phyloP scores from a whole-genome alignment of 73 alveolate species.

The Uronychia binucleata region DNA sequence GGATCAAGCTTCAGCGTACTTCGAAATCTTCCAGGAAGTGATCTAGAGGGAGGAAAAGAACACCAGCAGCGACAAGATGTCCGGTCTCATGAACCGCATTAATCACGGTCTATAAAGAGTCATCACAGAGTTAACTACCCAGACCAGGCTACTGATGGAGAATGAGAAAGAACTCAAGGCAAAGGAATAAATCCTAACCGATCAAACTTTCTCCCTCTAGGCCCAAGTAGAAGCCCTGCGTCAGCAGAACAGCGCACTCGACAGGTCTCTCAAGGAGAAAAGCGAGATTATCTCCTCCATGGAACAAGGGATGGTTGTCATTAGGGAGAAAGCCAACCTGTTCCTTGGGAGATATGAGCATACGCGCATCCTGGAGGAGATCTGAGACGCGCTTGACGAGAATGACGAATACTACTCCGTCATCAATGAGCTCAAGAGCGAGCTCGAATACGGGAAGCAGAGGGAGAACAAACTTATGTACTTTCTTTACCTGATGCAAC shows the following conservation, averaged over 20 bases:
- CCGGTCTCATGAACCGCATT: not conserved
- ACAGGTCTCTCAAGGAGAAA: not conserved
- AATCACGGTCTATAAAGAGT: not conserved
- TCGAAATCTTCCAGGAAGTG: not conserved
- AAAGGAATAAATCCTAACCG: not conserved
- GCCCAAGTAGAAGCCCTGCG: not conserved
- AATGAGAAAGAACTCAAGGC: not conserved
- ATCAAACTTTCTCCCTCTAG: not conserved
- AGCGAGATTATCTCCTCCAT: not conserved
- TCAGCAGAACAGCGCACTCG: not conserved
- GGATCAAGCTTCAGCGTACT: not conserved
- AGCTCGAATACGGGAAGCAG: conserved; percentile 60
- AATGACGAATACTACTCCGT: conserved; percentile 45
- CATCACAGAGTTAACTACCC: not conserved
- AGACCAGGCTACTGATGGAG: not conserved
- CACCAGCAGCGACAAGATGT: not conserved
- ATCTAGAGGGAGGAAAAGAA: not conserved
- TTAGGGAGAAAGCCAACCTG: not conserved
- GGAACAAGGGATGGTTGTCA: not conserved
- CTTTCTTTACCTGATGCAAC: conserved; percentile 44
- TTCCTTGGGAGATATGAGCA: conserved; percentile 55
- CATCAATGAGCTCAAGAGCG: conserved; percentile 55
- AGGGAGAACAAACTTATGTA: conserved; percentile 67
- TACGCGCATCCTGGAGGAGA: conserved; percentile 43
- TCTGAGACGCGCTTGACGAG: conserved; percentile 44